Base-by-base conservation (phyloP, 2,329 filamentous ascomycete genomes). In the Fusarium coffeatum region DNA sequence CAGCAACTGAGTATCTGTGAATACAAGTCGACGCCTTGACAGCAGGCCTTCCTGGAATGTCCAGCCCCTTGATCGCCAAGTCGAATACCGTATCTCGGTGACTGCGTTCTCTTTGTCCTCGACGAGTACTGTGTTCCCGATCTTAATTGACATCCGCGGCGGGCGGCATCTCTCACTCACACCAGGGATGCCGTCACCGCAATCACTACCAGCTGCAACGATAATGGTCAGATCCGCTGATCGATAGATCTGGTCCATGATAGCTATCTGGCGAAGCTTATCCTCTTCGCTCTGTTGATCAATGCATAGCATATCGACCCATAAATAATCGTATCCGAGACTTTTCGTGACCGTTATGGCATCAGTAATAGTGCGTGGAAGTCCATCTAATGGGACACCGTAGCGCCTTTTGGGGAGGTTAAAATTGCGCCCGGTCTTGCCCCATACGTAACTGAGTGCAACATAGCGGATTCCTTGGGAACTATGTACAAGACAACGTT, bases 371-470 rank as follows among this genome's bases (percentile, higher is more conserved):
- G 34, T 37, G 4, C 18, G 34, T 4, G 34, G 34, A 7, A 37
- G 34, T n/a, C 5, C 5, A 7, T 6, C 1, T 1, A 37, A n/a
- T n/a, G 18, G 9, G 6, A 37, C 18, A 7, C 34, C 34, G 18
- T n/a, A 37, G 0, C 6, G 6, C 2, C 34, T n/a, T 4, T n/a
- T 10, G 3, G 34, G 18, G 12, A n/a, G 18, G 0, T 4, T n/a
- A 6, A 37, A 37, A 4, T n/a, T 4, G 9, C 34, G 18, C 6
- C 34, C 34, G 1, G 18, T 12, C 10, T n/a, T n/a, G 18, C 34
- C 34, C 34, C 34, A 37, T 4, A 37, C 34, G 34, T 37, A 37
- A 6, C 34, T 37, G 2, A 37, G 34, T 11, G 34, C 34, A 37
- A n/a, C 34, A 4, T 37, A 37, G 10, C 34, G 34, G 10, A 7